Base-by-base conservation (phyloP, 805 yeast genomes). In the Allodekkera sacchari region DNA sequence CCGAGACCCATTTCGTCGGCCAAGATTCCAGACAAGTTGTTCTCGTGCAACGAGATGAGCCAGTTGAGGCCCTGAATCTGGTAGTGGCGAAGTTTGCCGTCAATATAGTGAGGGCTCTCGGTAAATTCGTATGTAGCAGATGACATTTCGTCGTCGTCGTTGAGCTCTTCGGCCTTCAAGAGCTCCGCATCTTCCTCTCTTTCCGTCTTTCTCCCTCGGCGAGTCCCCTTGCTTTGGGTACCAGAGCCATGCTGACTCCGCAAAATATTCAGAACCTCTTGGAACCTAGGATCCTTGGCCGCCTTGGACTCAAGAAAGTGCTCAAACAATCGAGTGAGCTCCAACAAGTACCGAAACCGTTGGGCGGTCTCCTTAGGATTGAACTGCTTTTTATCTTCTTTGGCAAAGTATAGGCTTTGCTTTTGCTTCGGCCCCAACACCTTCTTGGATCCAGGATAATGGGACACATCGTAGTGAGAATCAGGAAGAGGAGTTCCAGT, bases 1-100 rank as follows among this genome's bases (percentile, higher is more conserved):
- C 92, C 92, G 39, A 82, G 57, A 2, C 92, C 92, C 92, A 82
- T 82, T 57, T 82, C 92, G 55, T 82, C 92, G 1, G 92, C 92
- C 36, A 82, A 62, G 16, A 82, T 81, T 37, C 92, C 92, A 1
- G 82, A 71, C 28, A 82, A 58, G 37, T 74, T 71, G 56, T 78
- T 79, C 40, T 74, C 79, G 44, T 77, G 72, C 37, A 82, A 55
- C 1, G 80, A 66, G 10, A 81, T 69, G 44, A 82, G 57, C 94
- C 94, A 82, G 52, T 82, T 82, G 38, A 82, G 60, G 39, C 92
- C 94, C 52, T 78, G 87, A 39, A 82, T 66, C 55, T 82, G 94
- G 50, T 82, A 82, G 3, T 81, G 77, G 45, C 94, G 67, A 35
- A 82, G 53, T 25, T 50, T 47, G 26, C 94, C 94, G 37, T 71